Evolutionary conservation across 345 rosid genomes (phyloP).

Genomic region (Anastatica hierochuntica): DNA sequence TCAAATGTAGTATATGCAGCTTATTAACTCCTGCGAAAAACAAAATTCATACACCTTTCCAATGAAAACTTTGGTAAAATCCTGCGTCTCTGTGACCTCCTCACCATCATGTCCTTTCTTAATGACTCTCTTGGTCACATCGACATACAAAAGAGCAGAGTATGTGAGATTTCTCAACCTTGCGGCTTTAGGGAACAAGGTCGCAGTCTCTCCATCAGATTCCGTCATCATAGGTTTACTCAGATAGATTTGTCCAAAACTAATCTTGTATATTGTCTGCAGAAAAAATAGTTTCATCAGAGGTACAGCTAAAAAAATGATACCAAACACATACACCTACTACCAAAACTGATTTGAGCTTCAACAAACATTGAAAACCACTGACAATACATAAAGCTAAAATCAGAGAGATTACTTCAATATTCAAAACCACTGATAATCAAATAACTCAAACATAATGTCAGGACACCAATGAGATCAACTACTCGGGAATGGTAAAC

Average conservation of each 20-base stretch:
- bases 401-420: no score
- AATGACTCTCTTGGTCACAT: constrained; percentile 81
- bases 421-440: no score
- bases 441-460: not conserved
- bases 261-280: constrained; percentile 94
- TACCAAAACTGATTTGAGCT: constrained; percentile 1
- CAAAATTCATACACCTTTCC: constrained; percentile 56
- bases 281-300: constrained; percentile 12
- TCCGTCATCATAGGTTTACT: constrained; percentile 99
- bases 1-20: not conserved
- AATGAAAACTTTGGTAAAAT: constrained; percentile 86
- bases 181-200: constrained; percentile 94
- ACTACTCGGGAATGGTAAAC: not conserved
- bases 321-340: not conserved
- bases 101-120: constrained; percentile 99
- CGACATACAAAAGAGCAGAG: constrained; percentile 92
- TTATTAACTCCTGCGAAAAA: not conserved
- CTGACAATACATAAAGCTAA: not conserved
- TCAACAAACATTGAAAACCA: not conserved
- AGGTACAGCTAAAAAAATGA: not conserved
- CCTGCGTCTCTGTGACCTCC: constrained; percentile 90
- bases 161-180: constrained; percentile 93
- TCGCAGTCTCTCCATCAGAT: constrained; percentile 97
- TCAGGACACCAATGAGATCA: not conserved
- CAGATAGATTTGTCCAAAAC: constrained; percentile 93